A percentile compares a stretch with the other conserved stretches of the same genome.
These are phyloP conservation scores for Vigna mungo DNA, from an alignment of 306 rosid genomes.

Conservation along the genomic window DNA sequence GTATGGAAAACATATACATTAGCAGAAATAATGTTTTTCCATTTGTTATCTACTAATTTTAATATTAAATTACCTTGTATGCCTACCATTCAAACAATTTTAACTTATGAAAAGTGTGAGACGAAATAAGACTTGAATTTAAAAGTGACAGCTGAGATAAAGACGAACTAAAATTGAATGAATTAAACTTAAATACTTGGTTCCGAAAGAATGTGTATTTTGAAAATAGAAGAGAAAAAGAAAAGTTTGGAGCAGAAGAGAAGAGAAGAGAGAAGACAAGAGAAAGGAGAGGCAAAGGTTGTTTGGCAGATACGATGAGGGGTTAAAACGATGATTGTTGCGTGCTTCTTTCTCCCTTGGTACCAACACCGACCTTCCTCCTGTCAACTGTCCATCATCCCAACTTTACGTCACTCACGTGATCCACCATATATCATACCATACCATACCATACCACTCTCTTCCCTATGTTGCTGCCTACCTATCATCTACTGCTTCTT, in stretches of 20 bases:
- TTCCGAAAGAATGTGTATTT: no score
- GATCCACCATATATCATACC: neutral
- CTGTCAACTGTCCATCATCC: slow-evolving; percentile 43
- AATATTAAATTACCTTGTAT: no score
- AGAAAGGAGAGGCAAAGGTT: slow-evolving; percentile 31
- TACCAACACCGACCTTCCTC: neutral
- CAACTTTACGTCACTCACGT: neutral
- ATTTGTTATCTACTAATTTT: no score
- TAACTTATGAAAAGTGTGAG: no score
- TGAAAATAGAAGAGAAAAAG: no score
- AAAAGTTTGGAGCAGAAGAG: neutral
- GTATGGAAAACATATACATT: no score
- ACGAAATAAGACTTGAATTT: no score
- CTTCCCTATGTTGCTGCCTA: neutral
- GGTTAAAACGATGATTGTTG: slow-evolving; percentile 40
- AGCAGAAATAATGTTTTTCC: no score
- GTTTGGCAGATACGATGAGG: slow-evolving; percentile 25
- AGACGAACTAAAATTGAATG: no score
- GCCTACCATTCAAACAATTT: no score
- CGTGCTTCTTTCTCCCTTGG: slow-evolving; percentile 7
- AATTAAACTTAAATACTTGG: no score
- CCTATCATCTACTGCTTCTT: neutral
- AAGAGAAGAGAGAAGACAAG: neutral
- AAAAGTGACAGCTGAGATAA: no score
- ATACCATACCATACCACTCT: neutral